These are phyloP conservation scores for Astraeus odoratus DNA, from an alignment of 768 basidiomycete species.

Conservation along the genomic window DNA sequence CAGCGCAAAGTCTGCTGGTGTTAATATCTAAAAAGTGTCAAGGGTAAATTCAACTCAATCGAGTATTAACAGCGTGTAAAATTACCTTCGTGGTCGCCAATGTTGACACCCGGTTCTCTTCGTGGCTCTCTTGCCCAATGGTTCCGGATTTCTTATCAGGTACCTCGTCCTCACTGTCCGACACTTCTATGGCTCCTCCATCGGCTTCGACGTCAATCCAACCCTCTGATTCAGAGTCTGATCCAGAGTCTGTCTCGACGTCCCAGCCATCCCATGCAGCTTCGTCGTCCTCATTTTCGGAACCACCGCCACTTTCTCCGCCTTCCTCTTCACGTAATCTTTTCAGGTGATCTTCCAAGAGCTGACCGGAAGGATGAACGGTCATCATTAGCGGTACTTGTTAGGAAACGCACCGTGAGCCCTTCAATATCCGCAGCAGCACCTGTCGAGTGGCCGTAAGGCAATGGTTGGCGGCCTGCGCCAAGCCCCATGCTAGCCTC, in stretches of 20 bases:
- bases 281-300: slow-evolving; percentile 59
- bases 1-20: slow-evolving; percentile 92
- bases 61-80: not conserved
- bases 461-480: slow-evolving; percentile 58
- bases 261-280: slow-evolving; percentile 89
- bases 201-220: slow-evolving; percentile 82
- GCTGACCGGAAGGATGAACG: slow-evolving; percentile 35
- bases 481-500: slow-evolving; percentile 73
- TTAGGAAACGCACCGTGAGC: slow-evolving; percentile 52
- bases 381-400: not conserved
- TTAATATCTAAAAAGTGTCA: slow-evolving; percentile 66
- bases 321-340: slow-evolving; percentile 59
- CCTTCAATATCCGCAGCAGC: slow-evolving; percentile 87
- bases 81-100: slow-evolving; percentile 76
- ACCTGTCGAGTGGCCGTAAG: slow-evolving; percentile 74
- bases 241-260: slow-evolving; percentile 62
- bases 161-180: slow-evolving; percentile 73
- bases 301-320: slow-evolving; percentile 43
- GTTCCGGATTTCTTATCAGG: slow-evolving; percentile 5
- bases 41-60: not conserved
- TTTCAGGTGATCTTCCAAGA: slow-evolving; percentile 82
- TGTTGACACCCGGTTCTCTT: slow-evolving; percentile 45
- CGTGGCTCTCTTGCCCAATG: slow-evolving; percentile 14
- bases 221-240: slow-evolving; percentile 50
- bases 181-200: slow-evolving; percentile 61